Evolutionary conservation across 129 eudicot species (phyloP), one percentile per base, ranked within the genome.

Genomic region (Saposhnikovia divaricata): DNA sequence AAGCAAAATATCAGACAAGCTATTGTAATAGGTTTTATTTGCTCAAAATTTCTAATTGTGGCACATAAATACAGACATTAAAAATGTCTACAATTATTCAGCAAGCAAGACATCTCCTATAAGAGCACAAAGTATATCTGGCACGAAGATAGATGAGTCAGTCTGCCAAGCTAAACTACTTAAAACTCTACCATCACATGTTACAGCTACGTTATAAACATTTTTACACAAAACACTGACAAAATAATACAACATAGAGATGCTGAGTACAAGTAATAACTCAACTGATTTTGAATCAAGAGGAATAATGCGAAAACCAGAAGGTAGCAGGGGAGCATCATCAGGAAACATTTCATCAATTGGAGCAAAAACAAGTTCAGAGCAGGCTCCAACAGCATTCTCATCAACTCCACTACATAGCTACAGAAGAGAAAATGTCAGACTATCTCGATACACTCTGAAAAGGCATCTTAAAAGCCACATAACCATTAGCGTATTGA

Each of bases 291-390:
- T 94, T n/a, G 96, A 82, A 77, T 92, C 97, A 77, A 94, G 81
- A 0, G 98, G 97, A 78, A 91, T 90, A 61, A 94, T 85, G 68
- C 99, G 96, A 75, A 95, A 95, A 81, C 99, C 99, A 16, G 99
- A 95, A 38, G 99, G 94, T 37, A 94, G 86, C 43, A 94, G 84
- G 0, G 96, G 97, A 3, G 93, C 98, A 72, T 94, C 97, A 78
- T 94, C 98, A 0, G 93, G 97, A 85, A 94, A 94, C 94, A 89
- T 88, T 81, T 91, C 98, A 79, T 94, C 98, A 28, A 94, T 94
- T 55, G 98, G 96, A 81, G 98, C 98, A 85, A 94, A 94, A 63
- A 94, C 88, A 50, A 94, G 97, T 86, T 94, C 98, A 37, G 96
- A 87, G 87, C 97, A 91, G 69, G 96, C 91, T 65, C 98, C 98